Base-by-base conservation (phyloP, 2,329 filamentous ascomycete genomes). In the Corynespora cassiicola region DNA sequence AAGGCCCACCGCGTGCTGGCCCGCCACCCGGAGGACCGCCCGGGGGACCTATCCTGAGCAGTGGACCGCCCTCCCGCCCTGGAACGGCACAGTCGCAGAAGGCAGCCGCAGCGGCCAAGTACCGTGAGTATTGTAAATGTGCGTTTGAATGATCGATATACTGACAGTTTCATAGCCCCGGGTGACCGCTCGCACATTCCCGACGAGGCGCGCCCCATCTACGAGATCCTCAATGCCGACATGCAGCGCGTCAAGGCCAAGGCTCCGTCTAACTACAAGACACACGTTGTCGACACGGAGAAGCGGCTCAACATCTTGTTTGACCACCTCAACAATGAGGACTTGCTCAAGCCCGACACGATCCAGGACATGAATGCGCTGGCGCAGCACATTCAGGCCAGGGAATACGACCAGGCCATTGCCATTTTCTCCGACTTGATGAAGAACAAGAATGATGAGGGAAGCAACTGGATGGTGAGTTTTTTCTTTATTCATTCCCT, bases 321-420 rank as follows among this genome's bases (percentile, higher is more conserved):
- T 66, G 92, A 99, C 63, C 90, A 96, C 68, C 77, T 99, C 30
- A 99, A 97, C 78, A 97, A 97, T 53, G 87, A 91, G 61, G 91
- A 97, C 61, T 76, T 96, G 25, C 77, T 97, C 37, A 88, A 87
- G 72, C 81, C 87, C 2, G 85, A 88, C 58, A 96, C 87, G 1
- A 80, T 91, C 32, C 76, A 81, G 45, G 77, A 85, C 30, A 75
- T 91, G 56, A 75, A 77, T 7, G 74, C 83, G 55, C 72, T 90
- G 19, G 61, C 66, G 15, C 58, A 58, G 37, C 60, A 65, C 26
- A 54, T 77, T 9, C 61, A 71, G 29, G 53, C 50, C 8, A 68
- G 66, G 44, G 63, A 75, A 14, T 75, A 72, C 46, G 74, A 76
- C n/a, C 54, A 67, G 18, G 75, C 75, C 7, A 60, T 65, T 50